Evolutionary conservation across 1,284 basidiomycete genomes (phyloP).

Genomic region (Ustilago loliicola): DNA sequence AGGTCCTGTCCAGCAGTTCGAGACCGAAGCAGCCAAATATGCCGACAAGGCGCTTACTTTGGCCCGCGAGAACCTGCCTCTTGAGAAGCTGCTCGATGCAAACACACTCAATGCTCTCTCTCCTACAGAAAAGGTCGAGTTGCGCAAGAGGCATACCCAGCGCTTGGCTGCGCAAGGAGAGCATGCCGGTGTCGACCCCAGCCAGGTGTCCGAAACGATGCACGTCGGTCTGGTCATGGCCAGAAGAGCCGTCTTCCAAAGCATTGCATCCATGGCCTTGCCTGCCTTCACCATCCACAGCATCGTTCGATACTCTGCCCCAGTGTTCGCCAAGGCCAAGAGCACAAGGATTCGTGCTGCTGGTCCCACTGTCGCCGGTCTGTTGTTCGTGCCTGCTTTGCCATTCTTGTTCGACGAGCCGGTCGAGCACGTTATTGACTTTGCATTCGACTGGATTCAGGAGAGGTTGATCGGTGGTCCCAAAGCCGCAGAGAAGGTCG

Average conservation of each 20-base stretch:
- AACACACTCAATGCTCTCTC: slow-evolving; percentile 41
- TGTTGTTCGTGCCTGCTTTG: slow-evolving; percentile 67
- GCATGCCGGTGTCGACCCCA: slow-evolving; percentile 42
- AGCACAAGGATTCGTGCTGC: slow-evolving; percentile 79
- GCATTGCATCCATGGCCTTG: slow-evolving; percentile 63
- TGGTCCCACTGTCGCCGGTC: slow-evolving; percentile 84
- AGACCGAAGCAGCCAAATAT: slow-evolving; percentile 47
- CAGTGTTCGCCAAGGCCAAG: slow-evolving; percentile 78
- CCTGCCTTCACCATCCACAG: slow-evolving; percentile 68
- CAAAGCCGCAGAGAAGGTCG: slow-evolving; percentile 32
- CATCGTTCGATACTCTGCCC: slow-evolving; percentile 77
- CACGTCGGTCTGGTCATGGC: slow-evolving; percentile 60
- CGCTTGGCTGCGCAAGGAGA: slow-evolving; percentile 37
- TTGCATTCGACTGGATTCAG: slow-evolving; percentile 73
- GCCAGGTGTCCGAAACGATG: slow-evolving; percentile 34
- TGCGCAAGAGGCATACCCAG: slow-evolving; percentile 46
- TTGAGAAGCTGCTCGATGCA: slow-evolving; percentile 43
- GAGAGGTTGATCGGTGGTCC: slow-evolving; percentile 30
- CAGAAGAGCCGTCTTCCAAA: slow-evolving; percentile 66
- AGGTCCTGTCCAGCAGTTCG: slow-evolving; percentile 24
- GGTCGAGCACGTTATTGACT: slow-evolving; percentile 73
- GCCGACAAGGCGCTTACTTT: slow-evolving; percentile 32
- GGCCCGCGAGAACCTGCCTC: slow-evolving; percentile 31
- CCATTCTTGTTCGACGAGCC: slow-evolving; percentile 68
- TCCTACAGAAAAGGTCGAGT: slow-evolving; percentile 54